Evolutionary conservation across 164 flowering plant genomes (phyloP), one percentile per base, ranked within the genome.

Genomic region (Magnolia kwangsiensis): DNA sequence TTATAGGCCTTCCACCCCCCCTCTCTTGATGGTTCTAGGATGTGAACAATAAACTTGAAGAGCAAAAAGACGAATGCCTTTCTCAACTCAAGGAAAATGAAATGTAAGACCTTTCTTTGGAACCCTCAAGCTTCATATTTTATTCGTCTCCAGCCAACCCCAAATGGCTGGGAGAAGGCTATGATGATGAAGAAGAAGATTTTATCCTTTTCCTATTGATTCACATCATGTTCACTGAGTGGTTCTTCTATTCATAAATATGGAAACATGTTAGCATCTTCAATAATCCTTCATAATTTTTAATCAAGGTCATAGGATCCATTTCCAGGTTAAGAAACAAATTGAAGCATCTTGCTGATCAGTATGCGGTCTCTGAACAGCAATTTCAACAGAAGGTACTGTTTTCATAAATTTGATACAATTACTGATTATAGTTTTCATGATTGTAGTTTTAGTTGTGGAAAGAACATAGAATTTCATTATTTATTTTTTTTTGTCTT

Each of bases 61-160:
- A 89, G 83, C 98, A 91, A 78, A 95, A 91, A 74, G 92, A 89
- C 80, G 98, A 95, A 75, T 86, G 89, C 74, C 85, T 95, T 50
- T 73, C 91, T 74, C 98, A 93, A 82, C 88, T 95, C 69, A 92
- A 90, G 88, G 98, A 95, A 81, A 95, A 95, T 88, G 99, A 93
- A 73, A 93, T 87, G 99, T 95, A 91, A 89, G 92, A 14, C 51
- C 23, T 59, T 50, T 55, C 13, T 55, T 55, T 55, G 13, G 13
- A 11, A 11, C 61, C 13, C 16, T 16, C 10, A 11, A 14, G 13
- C 3, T 55, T 11, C 7, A 11, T 51, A 55, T 55, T 55, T 55
- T 55, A 55, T 3, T 16, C 13, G 0, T 55, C 14, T 55, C 61
- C 18, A 14, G 61, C 61, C 18, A 55, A 55, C 61, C 18, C 61